These are phyloP conservation scores for Xylaria sp. DNA, from an alignment of 2,329 filamentous ascomycete species.

Conservation along the genomic window DNA sequence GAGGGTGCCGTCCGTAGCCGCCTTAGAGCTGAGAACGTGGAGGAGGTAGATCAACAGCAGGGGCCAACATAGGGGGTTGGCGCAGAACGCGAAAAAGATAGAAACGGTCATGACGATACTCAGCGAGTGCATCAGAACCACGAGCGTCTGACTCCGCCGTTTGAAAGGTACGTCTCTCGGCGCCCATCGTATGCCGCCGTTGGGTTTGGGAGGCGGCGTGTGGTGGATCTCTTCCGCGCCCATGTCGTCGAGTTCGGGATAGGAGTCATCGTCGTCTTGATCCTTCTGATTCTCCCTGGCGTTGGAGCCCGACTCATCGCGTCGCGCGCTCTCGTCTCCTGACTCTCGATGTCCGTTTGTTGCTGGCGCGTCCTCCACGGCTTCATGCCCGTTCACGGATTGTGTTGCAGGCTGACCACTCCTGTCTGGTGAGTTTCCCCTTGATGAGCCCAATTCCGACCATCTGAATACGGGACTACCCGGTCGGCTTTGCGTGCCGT, in stretches of 20 bases:
- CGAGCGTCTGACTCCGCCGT: constrained; percentile 69
- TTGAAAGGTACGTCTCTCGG: constrained; percentile 68
- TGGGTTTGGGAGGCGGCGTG: constrained; percentile 20
- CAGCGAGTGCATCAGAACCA: constrained; percentile 69
- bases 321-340: background rate
- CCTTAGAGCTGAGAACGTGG: constrained; percentile 74
- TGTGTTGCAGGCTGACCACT: constrained; percentile 3
- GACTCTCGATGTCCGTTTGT: background rate
- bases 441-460: background rate
- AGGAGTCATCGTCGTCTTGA: constrained; percentile 31
- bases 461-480: background rate
- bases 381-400: background rate
- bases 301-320: constrained; percentile 13
- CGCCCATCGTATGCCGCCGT: constrained; percentile 69
- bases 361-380: background rate
- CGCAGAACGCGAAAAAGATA: constrained; percentile 84
- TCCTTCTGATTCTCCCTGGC: constrained; percentile 10
- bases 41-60: constrained; percentile 70
- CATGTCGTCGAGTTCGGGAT: constrained; percentile 33
- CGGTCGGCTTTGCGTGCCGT: constrained; percentile 5
- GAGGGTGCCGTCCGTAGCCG: constrained; percentile 69
- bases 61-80: constrained; percentile 90
- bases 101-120: constrained; percentile 66
- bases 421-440: constrained; percentile 10
- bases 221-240: constrained; percentile 28